Percentiles rank a stretch among this genome's conserved stretches.
Evolutionary conservation across 2,329 filamentous ascomycete species (phyloP).

Genomic region (Penicillium decumbens): DNA sequence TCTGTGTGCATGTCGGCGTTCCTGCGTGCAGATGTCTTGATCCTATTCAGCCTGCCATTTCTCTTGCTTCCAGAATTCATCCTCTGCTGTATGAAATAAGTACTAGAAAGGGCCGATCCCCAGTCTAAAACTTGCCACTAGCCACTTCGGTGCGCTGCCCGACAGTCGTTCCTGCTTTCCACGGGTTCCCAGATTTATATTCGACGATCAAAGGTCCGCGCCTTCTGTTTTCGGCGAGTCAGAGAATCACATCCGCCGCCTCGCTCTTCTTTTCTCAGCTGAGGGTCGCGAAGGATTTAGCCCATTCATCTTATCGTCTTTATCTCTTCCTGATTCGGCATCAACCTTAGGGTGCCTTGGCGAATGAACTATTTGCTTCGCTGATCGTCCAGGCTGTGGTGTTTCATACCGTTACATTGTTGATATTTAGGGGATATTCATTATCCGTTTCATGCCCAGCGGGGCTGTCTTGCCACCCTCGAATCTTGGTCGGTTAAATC

Average conservation of each 20-base stretch:
- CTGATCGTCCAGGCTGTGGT: background rate
- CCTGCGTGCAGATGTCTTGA: constrained; percentile 3
- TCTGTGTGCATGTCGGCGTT: constrained; percentile 17
- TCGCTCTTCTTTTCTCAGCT: background rate
- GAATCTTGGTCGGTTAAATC: background rate
- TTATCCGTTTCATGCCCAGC: background rate
- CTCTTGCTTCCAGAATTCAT: background rate
- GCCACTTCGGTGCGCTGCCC: background rate
- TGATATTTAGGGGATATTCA: constrained; percentile 5
- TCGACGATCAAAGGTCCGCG: background rate
- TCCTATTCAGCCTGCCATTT: background rate
- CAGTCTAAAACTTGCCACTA: background rate
- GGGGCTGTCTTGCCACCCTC: background rate
- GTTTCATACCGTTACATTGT: constrained; percentile 3
- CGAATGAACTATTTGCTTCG: background rate
- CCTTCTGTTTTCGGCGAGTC: constrained; percentile 3
- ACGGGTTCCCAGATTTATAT: background rate
- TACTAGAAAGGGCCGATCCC: background rate
- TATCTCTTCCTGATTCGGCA: background rate
- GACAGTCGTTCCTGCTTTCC: background rate
- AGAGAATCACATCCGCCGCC: background rate
- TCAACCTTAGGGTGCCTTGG: background rate
- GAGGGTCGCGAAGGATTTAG: background rate
- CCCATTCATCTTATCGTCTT: background rate
- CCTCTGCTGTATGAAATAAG: background rate